A percentile compares a stretch with the other conserved stretches of the same genome.
Evolutionary conservation across 768 basidiomycete species (phyloP).

Genomic region (Lactarius evosmus): DNA sequence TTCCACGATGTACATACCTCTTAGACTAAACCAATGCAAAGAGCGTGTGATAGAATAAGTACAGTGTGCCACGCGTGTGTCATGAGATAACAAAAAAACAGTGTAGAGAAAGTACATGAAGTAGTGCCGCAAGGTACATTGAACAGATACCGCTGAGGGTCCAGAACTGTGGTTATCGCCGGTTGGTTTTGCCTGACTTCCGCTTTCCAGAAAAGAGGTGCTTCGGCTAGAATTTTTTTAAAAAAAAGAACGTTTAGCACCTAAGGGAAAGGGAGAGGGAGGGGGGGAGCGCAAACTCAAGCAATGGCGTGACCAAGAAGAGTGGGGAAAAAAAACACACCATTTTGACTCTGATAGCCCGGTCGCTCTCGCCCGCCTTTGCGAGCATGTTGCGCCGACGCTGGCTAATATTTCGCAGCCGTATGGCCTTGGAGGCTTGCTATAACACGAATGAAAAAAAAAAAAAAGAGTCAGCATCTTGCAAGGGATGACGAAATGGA

Average conservation of each 20-base stretch:
- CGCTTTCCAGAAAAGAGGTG: slow-evolving; percentile 85
- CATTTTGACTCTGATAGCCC: slow-evolving; percentile 79
- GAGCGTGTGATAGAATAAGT: background rate
- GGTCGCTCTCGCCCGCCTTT: slow-evolving; percentile 88
- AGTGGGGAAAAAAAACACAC: slow-evolving; percentile 40
- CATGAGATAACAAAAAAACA: background rate
- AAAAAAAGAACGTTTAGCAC: slow-evolving; percentile 15
- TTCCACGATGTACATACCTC: slow-evolving; percentile 12
- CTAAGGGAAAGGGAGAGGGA: background rate
- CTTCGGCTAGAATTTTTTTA: slow-evolving; percentile 73
- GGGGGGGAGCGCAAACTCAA: background rate
- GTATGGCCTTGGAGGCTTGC: slow-evolving; percentile 78
- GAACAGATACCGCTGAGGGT: background rate
- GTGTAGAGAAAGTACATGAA: background rate
- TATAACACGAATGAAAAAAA: slow-evolving; percentile 33
- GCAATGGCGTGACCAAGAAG: background rate
- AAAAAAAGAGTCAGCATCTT: slow-evolving; percentile 6
- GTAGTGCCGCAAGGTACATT: background rate
- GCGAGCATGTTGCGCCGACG: slow-evolving; percentile 84
- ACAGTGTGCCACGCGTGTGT: background rate
- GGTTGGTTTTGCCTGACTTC: slow-evolving; percentile 77
- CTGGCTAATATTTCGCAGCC: slow-evolving; percentile 83
- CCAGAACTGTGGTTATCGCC: slow-evolving; percentile 46
- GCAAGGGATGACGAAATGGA: background rate
- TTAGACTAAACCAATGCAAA: slow-evolving; percentile 10